Base-by-base conservation (phyloP, 352 stramenopile genomes). In the Ophiocytium majus region DNA sequence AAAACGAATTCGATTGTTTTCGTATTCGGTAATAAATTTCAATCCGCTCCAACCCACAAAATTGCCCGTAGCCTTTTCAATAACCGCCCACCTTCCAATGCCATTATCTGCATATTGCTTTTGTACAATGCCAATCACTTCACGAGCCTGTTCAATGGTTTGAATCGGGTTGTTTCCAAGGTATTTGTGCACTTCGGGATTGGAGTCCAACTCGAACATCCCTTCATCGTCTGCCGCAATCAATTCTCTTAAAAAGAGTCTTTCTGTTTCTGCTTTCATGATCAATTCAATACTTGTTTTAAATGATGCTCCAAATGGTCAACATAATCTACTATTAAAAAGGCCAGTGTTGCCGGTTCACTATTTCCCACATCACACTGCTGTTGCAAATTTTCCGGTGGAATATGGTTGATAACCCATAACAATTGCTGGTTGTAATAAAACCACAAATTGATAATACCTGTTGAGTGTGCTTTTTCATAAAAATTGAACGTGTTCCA, bases 51-150 rank as follows among this genome's bases (percentile, higher is more conserved):
- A 71, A 28, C 57, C 57, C 23, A 71, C 28, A 71, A 71, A 71
- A 23, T 71, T 71, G 28, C 28, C 28, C 19, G 19, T 71, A 28
- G 19, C 28, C 28, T 71, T 71, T 71, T 71, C 57, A 71, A 71
- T 71, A 23, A 71, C 57, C 28, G 57, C 57, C 57, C 57, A 71
- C 28, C 57, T 23, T 23, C 57, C 57, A 71, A 71, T 28, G 28
- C 57, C 57, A 28, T 71, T 71, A 23, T 71, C 57, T 71, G 23
- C 57, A 28, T 71, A 71, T 71, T 71, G 57, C 28, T 71, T 71
- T 71, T 71, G 57, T 71, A 71, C 28, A 71, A 71, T 23, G 23
- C 28, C 57, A 71, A 71, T 71, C 23, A 71, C 28, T 23, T 71
- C 57, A 23, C 28, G 57, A 28, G 28, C 28, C 57, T 71, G 57